These are phyloP conservation scores for Nothophaeocryptopus gaeumannii DNA, from an alignment of 2,329 filamentous ascomycete species.

Conservation along the genomic window DNA sequence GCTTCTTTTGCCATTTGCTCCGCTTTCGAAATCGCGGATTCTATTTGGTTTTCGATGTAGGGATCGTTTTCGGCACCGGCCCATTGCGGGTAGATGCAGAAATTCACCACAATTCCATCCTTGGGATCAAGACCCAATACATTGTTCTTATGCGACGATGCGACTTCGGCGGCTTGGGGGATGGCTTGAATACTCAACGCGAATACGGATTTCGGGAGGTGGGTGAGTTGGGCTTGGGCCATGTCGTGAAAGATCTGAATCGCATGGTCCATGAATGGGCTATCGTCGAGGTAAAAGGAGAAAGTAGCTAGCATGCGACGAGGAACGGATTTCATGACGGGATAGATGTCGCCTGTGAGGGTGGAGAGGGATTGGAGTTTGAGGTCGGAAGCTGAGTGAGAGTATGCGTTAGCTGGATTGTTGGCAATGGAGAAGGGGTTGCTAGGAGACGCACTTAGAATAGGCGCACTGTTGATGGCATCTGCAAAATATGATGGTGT, in stretches of 20 bases:
- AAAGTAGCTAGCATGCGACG: too few relatives aligned
- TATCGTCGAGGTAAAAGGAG: too few relatives aligned
- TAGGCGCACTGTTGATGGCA: background rate
- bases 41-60: slow-evolving; percentile 9
- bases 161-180: too few relatives aligned
- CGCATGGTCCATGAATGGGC: too few relatives aligned
- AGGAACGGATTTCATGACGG: too few relatives aligned
- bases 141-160: background rate
- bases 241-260: too few relatives aligned
- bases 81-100: slow-evolving; percentile 9
- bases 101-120: slow-evolving; percentile 1
- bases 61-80: slow-evolving; percentile 18
- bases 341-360: background rate
- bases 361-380: slow-evolving; percentile 1
- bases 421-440: too few relatives aligned
- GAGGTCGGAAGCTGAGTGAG: background rate
- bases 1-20: background rate
- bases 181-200: too few relatives aligned
- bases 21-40: background rate
- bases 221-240: too few relatives aligned
- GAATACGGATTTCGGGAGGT: too few relatives aligned
- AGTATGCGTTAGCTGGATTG: too few relatives aligned
- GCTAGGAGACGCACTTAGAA: too few relatives aligned
- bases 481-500: background rate
- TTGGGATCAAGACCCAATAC: slow-evolving; percentile 1